Percentiles rank a stretch among this genome's conserved stretches.
Evolutionary conservation across 1,284 basidiomycete species (phyloP).

Genomic region (Irpex sp.): DNA sequence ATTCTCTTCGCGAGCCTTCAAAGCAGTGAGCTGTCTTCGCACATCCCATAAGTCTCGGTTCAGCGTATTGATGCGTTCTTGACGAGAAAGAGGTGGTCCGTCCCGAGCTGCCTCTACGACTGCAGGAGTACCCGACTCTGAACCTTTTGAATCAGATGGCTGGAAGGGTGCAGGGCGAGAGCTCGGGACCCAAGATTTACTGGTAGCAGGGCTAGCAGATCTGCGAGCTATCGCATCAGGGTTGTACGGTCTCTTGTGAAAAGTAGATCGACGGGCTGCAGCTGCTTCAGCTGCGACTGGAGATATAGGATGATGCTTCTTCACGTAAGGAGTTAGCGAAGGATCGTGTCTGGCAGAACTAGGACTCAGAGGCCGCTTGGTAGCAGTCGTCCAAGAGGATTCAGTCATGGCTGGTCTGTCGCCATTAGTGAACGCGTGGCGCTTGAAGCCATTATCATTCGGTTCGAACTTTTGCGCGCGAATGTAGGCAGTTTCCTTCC

Average conservation of each 20-base stretch:
- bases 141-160: not conserved
- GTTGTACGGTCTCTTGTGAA: not conserved
- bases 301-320: slow-evolving; percentile 1
- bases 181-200: not conserved
- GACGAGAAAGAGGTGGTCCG: not conserved
- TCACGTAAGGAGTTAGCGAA: slow-evolving; percentile 4
- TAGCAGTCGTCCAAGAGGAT: not conserved
- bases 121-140: not conserved
- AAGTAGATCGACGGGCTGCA: not conserved
- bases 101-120: not conserved
- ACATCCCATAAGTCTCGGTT: slow-evolving; percentile 33
- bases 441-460: not conserved
- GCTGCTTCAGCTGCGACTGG: not conserved
- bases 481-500: not conserved
- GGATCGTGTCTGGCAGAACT: not conserved
- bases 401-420: not conserved
- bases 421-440: not conserved
- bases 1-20: slow-evolving; percentile 27
- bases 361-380: slow-evolving; percentile 13
- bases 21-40: slow-evolving; percentile 31
- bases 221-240: not conserved
- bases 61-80: slow-evolving; percentile 12
- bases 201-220: not conserved
- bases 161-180: not conserved
- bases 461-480: not conserved